phyloP scores from a whole-genome alignment of 116 monocot genomes.

The Trichopus zeylanicus region DNA sequence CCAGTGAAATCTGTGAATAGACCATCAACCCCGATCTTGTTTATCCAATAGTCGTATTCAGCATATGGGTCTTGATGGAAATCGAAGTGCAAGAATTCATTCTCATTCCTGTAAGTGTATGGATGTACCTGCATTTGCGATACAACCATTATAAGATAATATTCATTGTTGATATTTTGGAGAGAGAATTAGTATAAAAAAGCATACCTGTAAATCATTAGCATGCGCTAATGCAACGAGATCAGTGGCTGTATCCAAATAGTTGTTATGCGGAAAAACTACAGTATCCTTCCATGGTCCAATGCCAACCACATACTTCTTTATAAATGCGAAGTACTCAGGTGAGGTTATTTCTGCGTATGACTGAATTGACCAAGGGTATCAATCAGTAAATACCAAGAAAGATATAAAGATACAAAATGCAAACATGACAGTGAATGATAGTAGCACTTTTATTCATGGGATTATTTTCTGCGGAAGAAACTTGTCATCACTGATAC shows the following conservation, averaged over 20 bases:
- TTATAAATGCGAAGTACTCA: constrained; percentile 62
- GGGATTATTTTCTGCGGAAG: too few relatives aligned
- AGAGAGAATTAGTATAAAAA: not conserved
- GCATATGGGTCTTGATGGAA: constrained; percentile 77
- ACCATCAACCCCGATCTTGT: constrained; percentile 60
- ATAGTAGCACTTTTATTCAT: too few relatives aligned
- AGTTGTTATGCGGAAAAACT: constrained; percentile 51
- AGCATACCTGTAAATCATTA: constrained; percentile 63
- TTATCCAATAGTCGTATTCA: constrained; percentile 73
- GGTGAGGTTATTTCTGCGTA: constrained; percentile 85
- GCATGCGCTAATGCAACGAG: constrained; percentile 88
- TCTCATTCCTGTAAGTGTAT: constrained; percentile 89
- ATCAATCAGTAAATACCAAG: not conserved
- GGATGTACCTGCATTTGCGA: constrained; percentile 67
- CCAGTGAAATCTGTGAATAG: constrained; percentile 86
- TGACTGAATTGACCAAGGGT: constrained; percentile 37
- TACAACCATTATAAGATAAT: not conserved
- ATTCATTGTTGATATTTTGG: not conserved
- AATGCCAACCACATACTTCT: constrained; percentile 77
- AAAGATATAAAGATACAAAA: not conserved
- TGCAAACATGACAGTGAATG: not conserved
- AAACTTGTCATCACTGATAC: too few relatives aligned
- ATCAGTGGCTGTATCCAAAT: constrained; percentile 54
- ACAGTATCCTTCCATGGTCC: constrained; percentile 97
- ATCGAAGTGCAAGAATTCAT: constrained; percentile 58